Percentiles rank a stretch among this genome's conserved stretches.
These are phyloP conservation scores for Hypoxylon intermedium DNA, from an alignment of 495 filamentous ascomycete species.

Conservation along the genomic window DNA sequence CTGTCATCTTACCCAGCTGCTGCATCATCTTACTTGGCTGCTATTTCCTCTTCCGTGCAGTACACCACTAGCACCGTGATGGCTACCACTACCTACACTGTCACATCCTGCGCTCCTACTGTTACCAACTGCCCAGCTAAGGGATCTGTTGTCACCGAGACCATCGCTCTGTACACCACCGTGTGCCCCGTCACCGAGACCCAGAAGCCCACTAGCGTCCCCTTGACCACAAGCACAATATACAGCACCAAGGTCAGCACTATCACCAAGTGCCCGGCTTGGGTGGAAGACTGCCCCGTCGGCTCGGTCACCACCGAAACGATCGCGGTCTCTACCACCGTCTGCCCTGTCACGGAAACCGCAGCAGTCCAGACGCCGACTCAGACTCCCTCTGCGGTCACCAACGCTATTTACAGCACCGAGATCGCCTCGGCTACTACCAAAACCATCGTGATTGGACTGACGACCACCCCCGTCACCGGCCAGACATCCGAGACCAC, in stretches of 20 bases:
- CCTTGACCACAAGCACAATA: conserved; percentile 53
- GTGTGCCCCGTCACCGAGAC: conserved; percentile 52
- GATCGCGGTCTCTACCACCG: conserved; percentile 38
- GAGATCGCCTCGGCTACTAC: background rate
- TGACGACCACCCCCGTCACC: background rate
- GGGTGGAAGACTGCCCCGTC: conserved; percentile 64
- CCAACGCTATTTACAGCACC: background rate
- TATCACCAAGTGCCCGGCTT: conserved; percentile 63
- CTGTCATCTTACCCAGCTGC: conserved; percentile 35
- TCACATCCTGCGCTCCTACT: conserved; percentile 60
- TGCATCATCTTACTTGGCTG: background rate
- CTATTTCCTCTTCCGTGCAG: conserved; percentile 11
- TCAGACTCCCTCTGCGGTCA: background rate
- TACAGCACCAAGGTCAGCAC: conserved; percentile 63
- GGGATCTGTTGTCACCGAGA: conserved; percentile 48
- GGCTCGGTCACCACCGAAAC: conserved; percentile 50
- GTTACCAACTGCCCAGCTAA: conserved; percentile 60
- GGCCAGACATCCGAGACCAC: background rate
- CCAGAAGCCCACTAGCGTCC: conserved; percentile 31
- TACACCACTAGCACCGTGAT: conserved; percentile 54
- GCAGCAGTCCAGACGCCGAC: conserved; percentile 16
- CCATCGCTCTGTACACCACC: conserved; percentile 48
- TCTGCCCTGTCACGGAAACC: conserved; percentile 13
- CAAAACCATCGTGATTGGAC: background rate
- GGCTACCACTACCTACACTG: conserved; percentile 60